Conservation (phyloP, 208 protist genomes). For the Phytomonas sp. region DNA sequence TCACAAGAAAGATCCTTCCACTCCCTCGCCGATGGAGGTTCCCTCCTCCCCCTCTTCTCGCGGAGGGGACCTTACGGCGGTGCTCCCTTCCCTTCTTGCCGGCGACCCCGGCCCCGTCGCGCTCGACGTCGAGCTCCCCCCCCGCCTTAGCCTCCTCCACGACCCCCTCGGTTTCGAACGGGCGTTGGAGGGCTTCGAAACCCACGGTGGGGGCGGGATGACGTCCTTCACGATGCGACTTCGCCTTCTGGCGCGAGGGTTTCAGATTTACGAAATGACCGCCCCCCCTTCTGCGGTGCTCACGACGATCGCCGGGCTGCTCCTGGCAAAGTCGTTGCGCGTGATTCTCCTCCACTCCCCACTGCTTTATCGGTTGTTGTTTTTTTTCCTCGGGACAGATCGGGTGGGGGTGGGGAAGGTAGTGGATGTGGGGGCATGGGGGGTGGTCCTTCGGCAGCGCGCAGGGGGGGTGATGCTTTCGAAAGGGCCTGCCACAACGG, state of each 20-base stretch:
- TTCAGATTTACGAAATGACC: neutral
- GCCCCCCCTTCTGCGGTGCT: constrained; percentile 11
- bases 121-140: constrained; percentile 53
- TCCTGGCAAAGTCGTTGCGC: constrained; percentile 24
- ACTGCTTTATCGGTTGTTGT: constrained; percentile 52
- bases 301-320: constrained; percentile 44
- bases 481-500: no score
- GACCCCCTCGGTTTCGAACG: constrained; percentile 38
- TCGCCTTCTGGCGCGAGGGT: neutral
- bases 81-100: constrained; percentile 32
- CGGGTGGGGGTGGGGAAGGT: constrained; percentile 48
- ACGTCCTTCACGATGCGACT: neutral
- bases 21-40: no score
- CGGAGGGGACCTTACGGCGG: constrained; percentile 9
- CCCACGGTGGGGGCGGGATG: constrained; percentile 1
- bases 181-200: constrained; percentile 24
- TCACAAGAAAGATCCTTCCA: no score
- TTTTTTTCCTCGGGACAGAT: constrained; percentile 69
- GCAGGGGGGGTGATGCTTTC: neutral
- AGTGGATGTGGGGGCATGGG: constrained; percentile 45
- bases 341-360: constrained; percentile 47
- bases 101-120: constrained; percentile 48
- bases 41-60: no score
- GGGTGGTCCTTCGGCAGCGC: constrained; percentile 21
- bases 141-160: constrained; percentile 21